Evolutionary conservation across 78 protist genomes (phyloP).

Genomic region (Pigoraptor vietnamica): DNA sequence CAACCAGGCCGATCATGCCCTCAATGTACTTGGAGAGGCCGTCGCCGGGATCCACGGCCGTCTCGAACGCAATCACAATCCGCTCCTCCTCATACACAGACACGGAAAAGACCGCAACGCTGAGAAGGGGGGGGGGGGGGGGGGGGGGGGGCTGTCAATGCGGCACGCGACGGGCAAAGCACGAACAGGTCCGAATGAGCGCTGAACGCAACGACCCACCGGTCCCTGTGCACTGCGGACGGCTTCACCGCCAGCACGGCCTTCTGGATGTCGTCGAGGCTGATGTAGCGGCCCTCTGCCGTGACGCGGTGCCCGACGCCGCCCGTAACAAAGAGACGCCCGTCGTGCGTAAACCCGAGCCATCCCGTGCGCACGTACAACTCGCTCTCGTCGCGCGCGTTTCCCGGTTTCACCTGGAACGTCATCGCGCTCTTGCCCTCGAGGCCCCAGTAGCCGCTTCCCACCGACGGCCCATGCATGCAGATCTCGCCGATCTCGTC

Average conservation of each 20-base stretch:
- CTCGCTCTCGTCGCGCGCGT: neutral
- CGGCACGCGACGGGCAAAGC: too few relatives aligned
- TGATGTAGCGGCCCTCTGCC: neutral
- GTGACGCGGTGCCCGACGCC: neutral
- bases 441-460: neutral
- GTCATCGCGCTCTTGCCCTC: neutral
- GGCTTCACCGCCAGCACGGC: neutral
- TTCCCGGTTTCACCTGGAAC: neutral
- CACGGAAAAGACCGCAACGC: neutral
- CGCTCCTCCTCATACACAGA: neutral
- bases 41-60: neutral
- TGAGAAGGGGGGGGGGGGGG: neutral
- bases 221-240: neutral
- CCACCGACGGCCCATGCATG: neutral
- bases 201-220: neutral
- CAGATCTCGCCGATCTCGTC: neutral
- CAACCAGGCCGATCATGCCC: neutral
- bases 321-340: neutral
- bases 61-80: neutral
- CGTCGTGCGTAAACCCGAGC: neutral
- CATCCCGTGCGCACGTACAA: neutral
- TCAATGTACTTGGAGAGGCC: neutral
- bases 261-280: neutral
- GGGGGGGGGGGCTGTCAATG: too few relatives aligned
- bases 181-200: too few relatives aligned